phyloP scores from a whole-genome alignment of 2,329 filamentous ascomycete species.

The Aspergillus brasiliensis region DNA sequence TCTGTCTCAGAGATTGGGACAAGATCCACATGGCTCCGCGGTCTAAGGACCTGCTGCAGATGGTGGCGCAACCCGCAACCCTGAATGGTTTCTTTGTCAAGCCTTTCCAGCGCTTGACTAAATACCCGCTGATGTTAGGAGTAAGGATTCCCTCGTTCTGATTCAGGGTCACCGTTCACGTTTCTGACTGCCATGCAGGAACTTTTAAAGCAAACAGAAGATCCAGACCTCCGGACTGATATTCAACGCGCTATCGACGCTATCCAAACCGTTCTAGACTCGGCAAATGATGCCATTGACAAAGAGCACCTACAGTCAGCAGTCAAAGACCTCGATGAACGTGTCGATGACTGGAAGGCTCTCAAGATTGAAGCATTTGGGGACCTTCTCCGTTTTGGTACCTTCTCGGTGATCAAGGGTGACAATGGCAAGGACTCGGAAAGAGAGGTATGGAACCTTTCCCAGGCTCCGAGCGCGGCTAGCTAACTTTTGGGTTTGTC shows the following conservation, averaged over 20 bases:
- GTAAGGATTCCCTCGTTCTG: conserved; percentile 49
- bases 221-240: conserved; percentile 70
- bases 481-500: conserved; percentile 13
- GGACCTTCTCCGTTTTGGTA: conserved; percentile 81
- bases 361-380: conserved; percentile 91
- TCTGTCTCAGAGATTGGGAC: conserved; percentile 83
- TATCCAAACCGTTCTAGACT: conserved; percentile 76
- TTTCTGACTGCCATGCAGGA: conserved; percentile 57
- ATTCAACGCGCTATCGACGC: conserved; percentile 76
- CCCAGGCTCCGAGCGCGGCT: conserved; percentile 15
- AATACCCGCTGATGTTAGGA: conserved; percentile 88
- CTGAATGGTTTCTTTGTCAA: conserved; percentile 92
- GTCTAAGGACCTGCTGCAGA: conserved; percentile 67
- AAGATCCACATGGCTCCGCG: conserved; percentile 72
- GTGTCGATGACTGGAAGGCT: conserved; percentile 97
- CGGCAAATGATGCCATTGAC: conserved; percentile 89
- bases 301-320: conserved; percentile 83
- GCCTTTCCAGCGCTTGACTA: conserved; percentile 91
- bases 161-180: not conserved
- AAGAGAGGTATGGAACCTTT: conserved; percentile 69
- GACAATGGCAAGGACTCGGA: conserved; percentile 79
- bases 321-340: conserved; percentile 73
- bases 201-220: conserved; percentile 78
- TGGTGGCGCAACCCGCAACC: conserved; percentile 83
- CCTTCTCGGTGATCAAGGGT: conserved; percentile 85